Percentiles rank a stretch among this genome's conserved stretches.
phyloP scores from a whole-genome alignment of 495 filamentous ascomycete genomes.

The Umbilicaria muhlenbergii region DNA sequence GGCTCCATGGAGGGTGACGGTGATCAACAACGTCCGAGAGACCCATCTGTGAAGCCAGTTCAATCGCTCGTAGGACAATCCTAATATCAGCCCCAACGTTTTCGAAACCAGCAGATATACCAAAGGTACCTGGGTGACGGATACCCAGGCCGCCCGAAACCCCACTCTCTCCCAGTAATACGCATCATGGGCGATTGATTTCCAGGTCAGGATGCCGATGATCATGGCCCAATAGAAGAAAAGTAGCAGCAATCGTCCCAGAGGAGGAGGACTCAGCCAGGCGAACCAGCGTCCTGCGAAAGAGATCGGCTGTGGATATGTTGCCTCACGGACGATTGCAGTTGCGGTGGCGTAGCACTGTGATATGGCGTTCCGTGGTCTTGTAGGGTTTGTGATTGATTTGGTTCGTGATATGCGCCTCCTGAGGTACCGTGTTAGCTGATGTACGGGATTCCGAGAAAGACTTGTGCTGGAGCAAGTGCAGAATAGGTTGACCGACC shows the following conservation, averaged over 20 bases:
- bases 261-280: slow-evolving; percentile 37
- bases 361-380: slow-evolving; percentile 41
- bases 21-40: slow-evolving; percentile 57
- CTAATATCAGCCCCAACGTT: slow-evolving; percentile 51
- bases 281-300: slow-evolving; percentile 28
- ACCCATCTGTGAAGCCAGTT: slow-evolving; percentile 83
- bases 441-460: not conserved
- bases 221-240: slow-evolving; percentile 39
- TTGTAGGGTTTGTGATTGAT: slow-evolving; percentile 30
- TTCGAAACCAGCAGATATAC: slow-evolving; percentile 69
- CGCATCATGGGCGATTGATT: slow-evolving; percentile 2
- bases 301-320: slow-evolving; percentile 42
- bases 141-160: slow-evolving; percentile 61
- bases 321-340: slow-evolving; percentile 50
- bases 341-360: slow-evolving; percentile 48
- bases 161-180: slow-evolving; percentile 50
- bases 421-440: not conserved
- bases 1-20: slow-evolving; percentile 56
- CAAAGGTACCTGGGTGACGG: slow-evolving; percentile 67
- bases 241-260: slow-evolving; percentile 39
- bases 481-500: not conserved
- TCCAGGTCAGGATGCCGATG: slow-evolving; percentile 25
- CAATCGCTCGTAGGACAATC: slow-evolving; percentile 55
- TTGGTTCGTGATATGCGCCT: not conserved
- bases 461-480: not conserved